phyloP scores from a whole-genome alignment of 306 rosid genomes.

The Rubus idaeus region DNA sequence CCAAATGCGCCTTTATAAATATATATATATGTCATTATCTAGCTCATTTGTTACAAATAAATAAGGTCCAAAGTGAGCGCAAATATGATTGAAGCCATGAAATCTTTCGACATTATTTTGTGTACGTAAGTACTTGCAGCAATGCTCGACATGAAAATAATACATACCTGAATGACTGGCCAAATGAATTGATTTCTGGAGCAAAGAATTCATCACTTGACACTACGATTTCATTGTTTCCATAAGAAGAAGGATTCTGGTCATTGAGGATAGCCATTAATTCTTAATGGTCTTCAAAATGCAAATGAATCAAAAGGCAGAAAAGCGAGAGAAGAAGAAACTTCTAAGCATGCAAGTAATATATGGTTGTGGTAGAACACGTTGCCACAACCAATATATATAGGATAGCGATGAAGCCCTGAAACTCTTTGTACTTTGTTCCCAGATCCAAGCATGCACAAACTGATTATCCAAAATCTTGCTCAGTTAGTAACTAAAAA shows the following conservation, averaged over 20 bases:
- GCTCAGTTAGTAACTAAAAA: too few species aligned
- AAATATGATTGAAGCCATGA: too few species aligned
- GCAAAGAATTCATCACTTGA: not conserved
- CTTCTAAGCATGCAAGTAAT: not conserved
- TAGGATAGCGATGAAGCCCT: too few species aligned
- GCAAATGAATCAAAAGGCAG: not conserved
- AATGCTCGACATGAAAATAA: not conserved
- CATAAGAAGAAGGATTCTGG: not conserved
- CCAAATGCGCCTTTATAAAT: too few species aligned
- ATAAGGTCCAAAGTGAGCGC: too few species aligned
- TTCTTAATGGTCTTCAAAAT: not conserved
- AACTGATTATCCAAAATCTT: too few species aligned
- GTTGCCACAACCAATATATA: not conserved
- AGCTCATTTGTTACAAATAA: too few species aligned
- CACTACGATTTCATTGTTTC: not conserved
- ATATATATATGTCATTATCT: too few species aligned
- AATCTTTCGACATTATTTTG: too few species aligned
- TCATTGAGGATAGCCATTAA: not conserved
- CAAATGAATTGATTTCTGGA: not conserved
- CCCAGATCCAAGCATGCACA: too few species aligned
- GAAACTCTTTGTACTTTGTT: too few species aligned
- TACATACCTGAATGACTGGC: conserved; percentile 17
- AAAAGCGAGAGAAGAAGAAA: not conserved
- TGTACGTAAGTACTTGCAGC: too few species aligned
- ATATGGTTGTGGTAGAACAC: not conserved